Base-by-base conservation (phyloP, 306 rosid species). In the Gastrolobium bilobum region DNA sequence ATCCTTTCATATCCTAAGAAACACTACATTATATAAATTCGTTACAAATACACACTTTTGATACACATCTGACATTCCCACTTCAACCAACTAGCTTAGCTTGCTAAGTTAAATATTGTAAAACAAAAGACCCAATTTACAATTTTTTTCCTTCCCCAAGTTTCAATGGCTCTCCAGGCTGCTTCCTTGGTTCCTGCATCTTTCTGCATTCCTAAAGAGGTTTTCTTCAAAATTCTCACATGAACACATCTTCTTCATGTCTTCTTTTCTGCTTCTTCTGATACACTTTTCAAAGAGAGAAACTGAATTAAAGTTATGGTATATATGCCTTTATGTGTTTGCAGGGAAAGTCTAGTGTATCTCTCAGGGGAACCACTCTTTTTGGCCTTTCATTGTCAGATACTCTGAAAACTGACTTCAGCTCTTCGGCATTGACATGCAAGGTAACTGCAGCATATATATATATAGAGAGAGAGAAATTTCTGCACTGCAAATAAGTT, bases 301-400 rank as follows among this genome's bases (percentile, higher is more conserved):
- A n/a, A n/a, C 10, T 2, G 7, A 56, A 56, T 15, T 84, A 44
- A 68, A 60, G 8, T 37, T 75, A 48, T 52, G 72, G 38, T 29
- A 57, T 33, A 77, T 82, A 71, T 38, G 40, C 15, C 2, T 56
- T 57, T 61, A 59, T 62, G 54, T 76, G 52, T 52, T 68, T 84
- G 68, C 87, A 93, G 98, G 92, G 91, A 38, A 93, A 89, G 71
- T 46, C 70, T 5, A 15, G 84, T 64, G 84, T 76, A 11, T 87
- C 85, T 58, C 84, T 84, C 43, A 93, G 79, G 87, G 91, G 88
- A 33, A 88, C 97, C 6, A 79, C 85, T 48, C 67, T 91, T 1
- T 91, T 93, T 73, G 98, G 98, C 42, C 85, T 86, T 60, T 82
- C 94, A 35, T 68, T 93, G 72, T 74, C 93, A 3, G 94, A 88